Percentiles rank a stretch among this genome's conserved stretches.
Evolutionary conservation across 352 stramenopile species (phyloP).

Genomic region (Phytophthora brassicae): DNA sequence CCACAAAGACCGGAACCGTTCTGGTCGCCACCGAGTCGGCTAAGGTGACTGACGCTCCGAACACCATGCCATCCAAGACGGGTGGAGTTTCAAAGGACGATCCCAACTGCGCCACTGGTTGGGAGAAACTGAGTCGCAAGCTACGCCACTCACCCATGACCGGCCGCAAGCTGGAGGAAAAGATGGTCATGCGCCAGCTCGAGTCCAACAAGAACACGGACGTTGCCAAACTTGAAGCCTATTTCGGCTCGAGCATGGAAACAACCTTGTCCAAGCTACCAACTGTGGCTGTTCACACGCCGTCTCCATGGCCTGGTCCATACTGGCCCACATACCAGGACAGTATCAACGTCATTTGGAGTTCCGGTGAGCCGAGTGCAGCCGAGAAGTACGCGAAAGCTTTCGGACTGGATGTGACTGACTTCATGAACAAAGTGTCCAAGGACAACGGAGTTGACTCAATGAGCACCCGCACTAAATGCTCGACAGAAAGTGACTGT

Average conservation of each 20-base stretch:
- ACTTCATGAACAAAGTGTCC: constrained; percentile 40
- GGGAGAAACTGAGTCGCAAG: constrained; percentile 23
- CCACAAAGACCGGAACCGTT: constrained; percentile 6
- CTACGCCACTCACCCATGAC: constrained; percentile 22
- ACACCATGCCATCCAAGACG: neutral
- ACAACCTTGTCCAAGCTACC: constrained; percentile 15
- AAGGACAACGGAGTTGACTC: constrained; percentile 29
- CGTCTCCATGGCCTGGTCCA: constrained; percentile 16
- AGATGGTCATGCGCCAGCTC: constrained; percentile 5
- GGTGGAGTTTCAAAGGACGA: constrained; percentile 10
- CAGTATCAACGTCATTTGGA: constrained; percentile 53
- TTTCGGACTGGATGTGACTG: constrained; percentile 31
- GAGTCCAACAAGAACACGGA: constrained; percentile 21
- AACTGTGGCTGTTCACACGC: constrained; percentile 9
- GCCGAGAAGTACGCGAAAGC: constrained; percentile 43
- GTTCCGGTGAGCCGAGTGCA: constrained; percentile 18
- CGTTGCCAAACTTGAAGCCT: constrained; percentile 21
- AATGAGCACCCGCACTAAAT: constrained; percentile 22
- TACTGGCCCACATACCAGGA: constrained; percentile 63
- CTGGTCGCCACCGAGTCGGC: constrained; percentile 1
- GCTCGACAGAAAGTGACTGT: constrained; percentile 36
- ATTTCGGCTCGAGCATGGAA: constrained; percentile 18
- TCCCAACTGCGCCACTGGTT: constrained; percentile 19
- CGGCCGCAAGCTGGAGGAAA: constrained; percentile 16
- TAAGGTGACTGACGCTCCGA: neutral